These are phyloP conservation scores for Aspergillus sp. DNA, from an alignment of 2,329 filamentous ascomycete genomes.

Conservation along the genomic window DNA sequence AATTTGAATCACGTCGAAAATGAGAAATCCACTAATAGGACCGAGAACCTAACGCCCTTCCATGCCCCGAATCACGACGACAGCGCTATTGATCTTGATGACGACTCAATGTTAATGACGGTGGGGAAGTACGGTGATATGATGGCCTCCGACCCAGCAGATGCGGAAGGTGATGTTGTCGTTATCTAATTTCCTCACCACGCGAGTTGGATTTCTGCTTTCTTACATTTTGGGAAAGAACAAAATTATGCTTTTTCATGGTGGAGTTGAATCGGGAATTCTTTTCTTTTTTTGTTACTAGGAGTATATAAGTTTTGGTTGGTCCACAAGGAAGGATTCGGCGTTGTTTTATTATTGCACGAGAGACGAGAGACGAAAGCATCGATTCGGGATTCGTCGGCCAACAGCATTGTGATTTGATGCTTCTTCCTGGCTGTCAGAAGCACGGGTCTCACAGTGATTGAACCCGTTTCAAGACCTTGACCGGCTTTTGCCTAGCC, in stretches of 20 bases:
- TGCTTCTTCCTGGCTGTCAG: constrained; percentile 15
- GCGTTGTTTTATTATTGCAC: constrained; percentile 30
- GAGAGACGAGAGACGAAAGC: constrained; percentile 33
- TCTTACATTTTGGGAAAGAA: constrained; percentile 20
- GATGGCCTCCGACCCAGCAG: constrained; percentile 46
- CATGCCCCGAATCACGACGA: constrained; percentile 58
- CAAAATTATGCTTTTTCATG: constrained; percentile 20
- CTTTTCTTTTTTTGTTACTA: constrained; percentile 13
- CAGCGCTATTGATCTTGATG: constrained; percentile 69
- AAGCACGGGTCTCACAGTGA: constrained; percentile 23
- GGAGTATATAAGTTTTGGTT: constrained; percentile 25
- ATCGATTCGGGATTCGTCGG: constrained; percentile 21
- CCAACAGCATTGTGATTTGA: constrained; percentile 10
- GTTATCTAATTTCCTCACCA: constrained; percentile 37
- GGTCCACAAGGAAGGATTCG: constrained; percentile 22
- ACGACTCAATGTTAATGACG: constrained; percentile 43
- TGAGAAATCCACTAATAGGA: constrained; percentile 48
- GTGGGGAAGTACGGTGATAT: constrained; percentile 48
- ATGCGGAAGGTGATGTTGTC: constrained; percentile 47
- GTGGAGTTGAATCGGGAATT: constrained; percentile 28
- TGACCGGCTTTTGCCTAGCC: constrained; percentile 6
- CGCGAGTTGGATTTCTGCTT: constrained; percentile 15
- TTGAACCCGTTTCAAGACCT: constrained; percentile 19
- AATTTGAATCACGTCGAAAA: constrained; percentile 26
- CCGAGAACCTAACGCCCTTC: constrained; percentile 40